Percentiles rank a stretch among this genome's conserved stretches.
phyloP scores from a whole-genome alignment of 2,329 filamentous ascomycete species.

The Pestalotiopsis fici region DNA sequence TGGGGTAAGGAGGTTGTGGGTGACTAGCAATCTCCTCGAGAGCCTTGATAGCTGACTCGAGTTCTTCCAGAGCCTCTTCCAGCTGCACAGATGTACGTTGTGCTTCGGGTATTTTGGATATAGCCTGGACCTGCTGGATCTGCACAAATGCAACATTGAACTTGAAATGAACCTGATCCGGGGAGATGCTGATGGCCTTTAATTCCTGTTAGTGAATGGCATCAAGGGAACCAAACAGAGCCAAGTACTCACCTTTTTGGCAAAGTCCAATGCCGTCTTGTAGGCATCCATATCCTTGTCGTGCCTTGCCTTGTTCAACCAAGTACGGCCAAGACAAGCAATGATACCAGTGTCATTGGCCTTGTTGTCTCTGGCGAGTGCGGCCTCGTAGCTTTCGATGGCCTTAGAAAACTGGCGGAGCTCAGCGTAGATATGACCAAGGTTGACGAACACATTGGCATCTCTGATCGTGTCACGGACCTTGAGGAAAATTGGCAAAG shows the following conservation, averaged over 20 bases:
- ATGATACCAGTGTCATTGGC: constrained; percentile 75
- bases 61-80: constrained; percentile 74
- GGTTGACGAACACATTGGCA: constrained; percentile 84
- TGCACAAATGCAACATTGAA: constrained; percentile 99
- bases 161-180: constrained; percentile 86
- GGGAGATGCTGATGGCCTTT: constrained; percentile 74
- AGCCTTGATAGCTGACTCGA: constrained; percentile 82
- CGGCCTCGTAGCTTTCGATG: constrained; percentile 92
- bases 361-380: constrained; percentile 76
- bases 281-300: constrained; percentile 61
- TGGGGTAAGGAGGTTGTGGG: constrained; percentile 80
- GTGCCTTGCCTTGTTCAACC: constrained; percentile 75
- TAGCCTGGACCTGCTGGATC: constrained; percentile 84
- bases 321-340: constrained; percentile 84
- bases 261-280: constrained; percentile 58
- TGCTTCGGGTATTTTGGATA: constrained; percentile 73
- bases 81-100: constrained; percentile 80
- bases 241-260: constrained; percentile 56
- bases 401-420: constrained; percentile 87
- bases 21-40: constrained; percentile 64
- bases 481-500: constrained; percentile 86
- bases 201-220: constrained; percentile 21
- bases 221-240: background rate
- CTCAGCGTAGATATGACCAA: constrained; percentile 91
- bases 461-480: constrained; percentile 89